Base-by-base conservation (phyloP, 176 grass and related monocot genomes). In the Cymbopogon citratus region DNA sequence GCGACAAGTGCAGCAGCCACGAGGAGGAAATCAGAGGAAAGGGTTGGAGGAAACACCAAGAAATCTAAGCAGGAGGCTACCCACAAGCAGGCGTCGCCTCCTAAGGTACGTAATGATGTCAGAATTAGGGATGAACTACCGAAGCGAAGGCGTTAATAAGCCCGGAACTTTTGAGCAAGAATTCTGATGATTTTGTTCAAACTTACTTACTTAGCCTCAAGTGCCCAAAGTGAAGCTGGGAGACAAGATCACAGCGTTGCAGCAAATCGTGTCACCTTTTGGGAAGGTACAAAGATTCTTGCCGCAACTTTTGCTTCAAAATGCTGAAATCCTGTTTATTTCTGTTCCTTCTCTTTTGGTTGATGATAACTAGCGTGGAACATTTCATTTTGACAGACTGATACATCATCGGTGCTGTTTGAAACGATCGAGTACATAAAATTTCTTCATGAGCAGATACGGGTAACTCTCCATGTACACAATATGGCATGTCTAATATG, bases 191-290 rank as follows among this genome's bases (percentile, higher is more conserved):
- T 9, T 31, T 76, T 81, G 73, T 80, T 86, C 74, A 1, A 51
- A 35, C n/a, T n/a, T n/a, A 54, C 12, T 3, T 25, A 4, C 86
- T 19, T 25, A 93, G 81, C 56, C 73, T 33, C 89, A 93, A 69
- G 84, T n/a, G 31, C 65, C 91, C 19, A 91, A 87, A 65, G 71
- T 91, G 36, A 97, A 93, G 75, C 41, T 89, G 75, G 80, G 81
- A 29, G 94, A 93, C 64, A 97, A 93, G 78, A 88, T 97, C 80
- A 86, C 82, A 39, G 81, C 84, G 36, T 63, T 93, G 59, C 94
- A 97, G 84, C 91, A 97, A 83, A 91, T 93, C 33, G 89, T 97
- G 18, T 97, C 89, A 62, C 94, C 89, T 10, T 97, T 93, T 21
- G 94, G 94, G 71, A 97, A 97, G 94, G 94, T 97, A 87, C 63